Base-by-base conservation (phyloP, 345 rosid species). In the Zanthoxylum bungeanum region DNA sequence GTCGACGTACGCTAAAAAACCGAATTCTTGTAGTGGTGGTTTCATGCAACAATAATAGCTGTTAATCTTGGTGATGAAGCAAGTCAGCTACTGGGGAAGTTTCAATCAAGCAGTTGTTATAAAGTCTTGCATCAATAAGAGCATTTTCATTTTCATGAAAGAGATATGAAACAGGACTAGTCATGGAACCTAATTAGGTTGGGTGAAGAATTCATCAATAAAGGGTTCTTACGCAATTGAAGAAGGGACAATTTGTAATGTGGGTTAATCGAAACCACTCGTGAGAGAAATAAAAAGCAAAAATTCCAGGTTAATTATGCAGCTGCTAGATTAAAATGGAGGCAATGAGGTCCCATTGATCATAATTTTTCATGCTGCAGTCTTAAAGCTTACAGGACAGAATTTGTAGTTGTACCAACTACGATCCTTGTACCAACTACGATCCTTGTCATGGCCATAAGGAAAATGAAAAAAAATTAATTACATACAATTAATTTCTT, bases 331-430 rank as follows among this genome's bases (percentile, higher is more conserved):
- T 66, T 66, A 9, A 33, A 33, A 66, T 66, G 70, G 8, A 27
- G 70, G 70, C 59, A 66, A 49, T 46, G 39, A 64, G 69, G 40
- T 8, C 69, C 40, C 36, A 25, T 36, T 0, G 0, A 14, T 19
- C 30, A 42, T 64, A 44, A 64, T 27, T 21, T 39, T 39, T 14
- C 55, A 65, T 65, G 56, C n/a, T n/a, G n/a, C 27, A 16, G 7
- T 12, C 51, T 63, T 46, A 16, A 65, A 17, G 14, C 34, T 16
- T 27, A 64, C 7, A 64, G 53, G 17, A 49, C 3, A 2, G 52
- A 64, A 64, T 64, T 64, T 64, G 68, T 44, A 44, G 68, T 64
- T 64, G 68, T 64, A 64, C 68, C 68, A 64, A 64, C 68, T n/a
- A n/a, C n/a, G n/a, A n/a, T n/a, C n/a, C n/a, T n/a, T n/a, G n/a